A percentile compares a stretch with the other conserved stretches of the same genome.
phyloP scores from a whole-genome alignment of 2,329 filamentous ascomycete genomes.

The Colletotrichum sp. region DNA sequence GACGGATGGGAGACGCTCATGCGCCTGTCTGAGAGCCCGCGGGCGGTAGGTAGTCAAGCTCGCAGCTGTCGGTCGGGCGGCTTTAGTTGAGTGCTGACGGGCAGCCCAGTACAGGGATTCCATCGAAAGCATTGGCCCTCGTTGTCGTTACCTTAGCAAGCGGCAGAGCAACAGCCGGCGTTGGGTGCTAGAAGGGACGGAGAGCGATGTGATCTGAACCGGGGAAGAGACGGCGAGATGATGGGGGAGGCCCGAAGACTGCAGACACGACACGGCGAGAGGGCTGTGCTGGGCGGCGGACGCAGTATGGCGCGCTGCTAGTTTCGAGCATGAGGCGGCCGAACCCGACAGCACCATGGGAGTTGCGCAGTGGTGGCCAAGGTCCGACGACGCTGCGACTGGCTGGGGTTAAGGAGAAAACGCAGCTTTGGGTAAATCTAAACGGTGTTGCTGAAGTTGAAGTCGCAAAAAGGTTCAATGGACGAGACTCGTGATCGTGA shows the following conservation, averaged over 20 bases:
- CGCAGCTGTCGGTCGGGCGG: slow-evolving; percentile 1
- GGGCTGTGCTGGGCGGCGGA: slow-evolving; percentile 1
- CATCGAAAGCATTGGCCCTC: background rate
- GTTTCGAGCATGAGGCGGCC: background rate
- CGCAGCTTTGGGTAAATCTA: background rate
- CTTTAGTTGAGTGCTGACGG: background rate
- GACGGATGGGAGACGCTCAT: slow-evolving; percentile 11
- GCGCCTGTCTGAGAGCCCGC: slow-evolving; percentile 8
- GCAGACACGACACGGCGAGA: slow-evolving; percentile 14
- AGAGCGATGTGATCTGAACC: background rate
- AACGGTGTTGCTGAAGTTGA: background rate
- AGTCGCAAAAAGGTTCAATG: background rate
- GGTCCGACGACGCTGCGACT: background rate
- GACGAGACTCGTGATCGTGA: background rate
- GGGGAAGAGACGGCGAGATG: background rate
- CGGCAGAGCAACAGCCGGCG: background rate
- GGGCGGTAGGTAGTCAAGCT: background rate
- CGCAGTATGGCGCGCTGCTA: background rate
- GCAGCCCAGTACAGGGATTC: background rate
- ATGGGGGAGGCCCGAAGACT: slow-evolving; percentile 14
- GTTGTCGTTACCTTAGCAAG: background rate
- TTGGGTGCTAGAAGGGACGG: background rate
- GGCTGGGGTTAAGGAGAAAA: background rate
- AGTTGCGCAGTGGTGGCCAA: background rate
- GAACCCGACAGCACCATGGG: background rate